Evolutionary conservation across 2,329 filamentous ascomycete species (phyloP), one percentile per base, ranked within the genome.

Genomic region (Albophoma yamanashiensis): DNA sequence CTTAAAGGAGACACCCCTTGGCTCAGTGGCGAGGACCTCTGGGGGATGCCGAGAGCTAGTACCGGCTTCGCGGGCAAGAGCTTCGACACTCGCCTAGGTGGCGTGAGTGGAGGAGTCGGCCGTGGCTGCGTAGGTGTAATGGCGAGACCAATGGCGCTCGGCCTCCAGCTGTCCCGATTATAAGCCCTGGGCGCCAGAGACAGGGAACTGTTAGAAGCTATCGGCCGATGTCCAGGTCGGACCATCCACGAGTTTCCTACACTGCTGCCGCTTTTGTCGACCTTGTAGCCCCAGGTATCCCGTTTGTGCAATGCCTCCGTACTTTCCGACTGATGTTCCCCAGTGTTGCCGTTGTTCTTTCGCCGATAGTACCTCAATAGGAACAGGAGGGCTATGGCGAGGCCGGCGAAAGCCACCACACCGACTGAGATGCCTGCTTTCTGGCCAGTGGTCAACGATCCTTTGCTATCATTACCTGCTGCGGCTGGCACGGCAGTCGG

Each of bases 381-480:
- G 9, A 82, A 64, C 31, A 84, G 76, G 15, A 81, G 67, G 5
- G 74, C 75, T 36, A 83, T 66, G 7, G 77, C 79, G 22, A 87
- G 64, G 5, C 77, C 69, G 4, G 79, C 72, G 1, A 78, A 78
- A 5, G 79, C 80, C 5, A 78, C 76, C 14, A 78, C 74, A 7
- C 83, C 86, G 4, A 85, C 74, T 1, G 79, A 75, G 61, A 89
- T 84, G 8, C 85, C 86, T 22, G 78, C 79, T 55, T 87, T 77
- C 62, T 85, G 81, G 4, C 71, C 72, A 8, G 73, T 74, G 38
- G 63, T 73, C 5, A 65, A 17, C 76, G 69, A 38, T 8, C 55
- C 55, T 25, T 55, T 34, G 17, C 59, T 58, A n/a, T 62, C 61
- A n/a, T 62, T 60, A 25, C 61, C 64, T 15, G 64, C 63, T 7